phyloP scores from a whole-genome alignment of 2,329 filamentous ascomycete species.

The Diaporthe caulivora region DNA sequence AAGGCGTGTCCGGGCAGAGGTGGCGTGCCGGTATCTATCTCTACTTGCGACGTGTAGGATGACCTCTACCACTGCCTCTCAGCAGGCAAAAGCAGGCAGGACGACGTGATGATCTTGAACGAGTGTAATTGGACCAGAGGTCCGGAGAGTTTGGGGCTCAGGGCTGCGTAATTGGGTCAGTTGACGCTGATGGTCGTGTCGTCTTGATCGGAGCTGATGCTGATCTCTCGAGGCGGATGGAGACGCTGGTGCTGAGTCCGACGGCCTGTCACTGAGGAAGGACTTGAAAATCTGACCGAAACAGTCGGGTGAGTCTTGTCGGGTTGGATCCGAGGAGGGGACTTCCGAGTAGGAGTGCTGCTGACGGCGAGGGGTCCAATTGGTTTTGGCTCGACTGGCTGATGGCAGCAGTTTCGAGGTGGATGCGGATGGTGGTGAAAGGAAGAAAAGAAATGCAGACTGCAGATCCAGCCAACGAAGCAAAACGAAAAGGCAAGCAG shows the following conservation, averaged over 20 bases:
- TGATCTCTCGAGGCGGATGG: neutral
- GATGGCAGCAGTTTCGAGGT: neutral
- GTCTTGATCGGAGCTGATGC: neutral
- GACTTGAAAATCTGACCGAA: conserved; percentile 31
- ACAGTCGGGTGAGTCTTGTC: neutral
- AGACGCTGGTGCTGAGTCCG: neutral
- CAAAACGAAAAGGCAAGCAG: neutral
- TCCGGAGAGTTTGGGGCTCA: conserved; percentile 47
- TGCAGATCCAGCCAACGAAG: neutral
- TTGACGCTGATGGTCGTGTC: neutral
- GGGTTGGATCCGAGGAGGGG: neutral
- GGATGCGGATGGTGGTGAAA: neutral
- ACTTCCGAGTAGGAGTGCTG: neutral
- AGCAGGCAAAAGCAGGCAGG: conserved; percentile 13
- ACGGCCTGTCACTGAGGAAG: conserved; percentile 28
- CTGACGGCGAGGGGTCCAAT: neutral
- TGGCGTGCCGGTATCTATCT: neutral
- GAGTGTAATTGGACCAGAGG: conserved; percentile 68
- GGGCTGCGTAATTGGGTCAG: conserved; percentile 4
- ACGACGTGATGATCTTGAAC: conserved; percentile 49
- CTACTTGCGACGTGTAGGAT: neutral
- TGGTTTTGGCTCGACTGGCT: neutral
- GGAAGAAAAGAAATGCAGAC: neutral
- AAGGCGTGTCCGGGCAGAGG: conserved; percentile 20
- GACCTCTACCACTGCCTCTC: neutral